Evolutionary conservation across 2,329 filamentous ascomycete species (phyloP).

Genomic region (Ascochyta lentis): DNA sequence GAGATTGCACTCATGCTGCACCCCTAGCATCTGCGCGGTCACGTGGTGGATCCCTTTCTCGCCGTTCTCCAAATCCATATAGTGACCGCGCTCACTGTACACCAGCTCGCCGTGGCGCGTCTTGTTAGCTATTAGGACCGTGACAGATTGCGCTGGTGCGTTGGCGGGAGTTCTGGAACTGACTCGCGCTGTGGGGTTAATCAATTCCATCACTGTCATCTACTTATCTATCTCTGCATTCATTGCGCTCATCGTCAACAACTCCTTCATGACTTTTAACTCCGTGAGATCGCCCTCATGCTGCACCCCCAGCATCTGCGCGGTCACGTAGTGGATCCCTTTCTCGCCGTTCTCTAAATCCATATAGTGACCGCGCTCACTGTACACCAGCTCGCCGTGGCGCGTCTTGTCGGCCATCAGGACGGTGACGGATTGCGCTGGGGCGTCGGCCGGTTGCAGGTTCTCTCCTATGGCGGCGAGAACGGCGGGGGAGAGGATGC

Average conservation of each 20-base stretch:
- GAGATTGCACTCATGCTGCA: too few species aligned
- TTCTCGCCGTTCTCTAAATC: constrained; percentile 40
- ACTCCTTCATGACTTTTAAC: constrained; percentile 9
- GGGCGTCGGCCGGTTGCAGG: constrained; percentile 33
- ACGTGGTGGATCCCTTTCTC: too few species aligned
- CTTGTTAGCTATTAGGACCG: too few species aligned
- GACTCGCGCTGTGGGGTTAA: too few species aligned
- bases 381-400: constrained; percentile 39
- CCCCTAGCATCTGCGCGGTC: too few species aligned
- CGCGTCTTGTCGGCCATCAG: constrained; percentile 39
- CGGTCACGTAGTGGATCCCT: constrained; percentile 27
- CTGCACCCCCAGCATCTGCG: constrained; percentile 24
- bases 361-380: constrained; percentile 28
- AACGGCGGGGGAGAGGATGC: constrained; percentile 25
- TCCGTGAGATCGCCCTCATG: constrained; percentile 10
- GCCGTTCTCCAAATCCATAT: too few species aligned
- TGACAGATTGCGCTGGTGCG: too few species aligned
- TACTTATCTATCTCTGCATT: too few species aligned
- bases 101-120: too few species aligned
- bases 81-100: too few species aligned
- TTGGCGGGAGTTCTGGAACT: too few species aligned
- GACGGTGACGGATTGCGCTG: constrained; percentile 29
- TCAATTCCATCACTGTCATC: too few species aligned
- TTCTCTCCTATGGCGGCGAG: constrained; percentile 24
- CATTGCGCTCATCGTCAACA: background rate